Base-by-base conservation (phyloP, 805 yeast genomes). In the Lipomyces oligophaga region DNA sequence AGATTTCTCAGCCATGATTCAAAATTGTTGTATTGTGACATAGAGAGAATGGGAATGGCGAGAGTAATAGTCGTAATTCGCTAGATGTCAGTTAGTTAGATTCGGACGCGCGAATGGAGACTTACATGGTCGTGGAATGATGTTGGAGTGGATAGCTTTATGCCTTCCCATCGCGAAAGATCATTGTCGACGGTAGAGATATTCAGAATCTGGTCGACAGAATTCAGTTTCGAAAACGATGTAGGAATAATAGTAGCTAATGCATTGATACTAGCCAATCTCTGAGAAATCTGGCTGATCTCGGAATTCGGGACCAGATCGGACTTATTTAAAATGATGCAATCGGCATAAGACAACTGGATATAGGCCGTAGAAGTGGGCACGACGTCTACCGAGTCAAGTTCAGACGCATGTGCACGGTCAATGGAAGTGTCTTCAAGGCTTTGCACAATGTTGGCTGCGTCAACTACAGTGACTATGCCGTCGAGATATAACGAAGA, bases 401-500 rank as follows among this genome's bases (percentile, higher is more conserved):
- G 21, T 20, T 65, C 63, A 1, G 61, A 66, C 59, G 55, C 60
- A 10, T 63, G 58, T 5, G 62, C 55, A 25, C 56, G 58, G 5
- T 59, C 66, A 40, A 67, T 68, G 20, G 62, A 57, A 32, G 72
- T 67, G 55, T 87, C 97, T 46, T 78, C 80, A 25, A 90, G 68
- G 53, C 85, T 81, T 43, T 68, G 68, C 15, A 73, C 58, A 20
- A 90, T 80, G 60, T 87, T 81, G 10, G 44, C 49, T 2, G 67
- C 69, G 50, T 90, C 97, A 34, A 93, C 70, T 2, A 90, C 97
- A 0, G 96, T 84, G 11, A 93, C 76, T 4, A 90, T 86, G 0
- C 96, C 96, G 65, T 90, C 97, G 26, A 93, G 81, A 63, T 85
- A 85, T 1, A 93, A 87, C 56, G 80, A 81, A 3, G 95, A 81